Evolutionary conservation across 345 rosid species (phyloP), one percentile per base, ranked within the genome.

Genomic region (Arabis hirsuta): DNA sequence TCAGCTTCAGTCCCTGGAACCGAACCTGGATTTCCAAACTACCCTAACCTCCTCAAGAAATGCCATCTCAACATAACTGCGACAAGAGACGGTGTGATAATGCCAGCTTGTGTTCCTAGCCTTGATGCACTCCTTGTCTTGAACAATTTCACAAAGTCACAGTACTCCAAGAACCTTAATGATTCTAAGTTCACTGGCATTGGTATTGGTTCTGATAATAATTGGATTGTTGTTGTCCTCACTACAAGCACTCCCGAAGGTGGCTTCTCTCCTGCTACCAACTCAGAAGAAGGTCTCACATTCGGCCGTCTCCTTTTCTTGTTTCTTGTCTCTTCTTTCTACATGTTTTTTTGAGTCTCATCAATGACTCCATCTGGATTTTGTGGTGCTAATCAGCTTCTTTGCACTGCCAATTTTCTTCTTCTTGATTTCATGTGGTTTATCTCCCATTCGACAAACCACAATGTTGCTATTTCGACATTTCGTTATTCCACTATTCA

Each of bases 61-160:
- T 91, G 96, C 73, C 82, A 81, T 45, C 76, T 94, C 82, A 89
- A 88, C 67, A 70, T 82, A 20, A 78, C 98, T 8, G 62, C 70
- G 74, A 89, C 85, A 31, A 82, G 83, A 82, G 96, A 84, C 44
- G 93, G 96, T 19, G 55, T n/a, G 12, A 51, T 85, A 5, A 69
- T 91, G 97, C 98, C 93, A 9, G 85, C 87, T 47, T 94, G 97
- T 73, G 90, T 91, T 76, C 97, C 97, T 27, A 72, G 83, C 77
- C 84, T 84, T 31, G 88, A 78, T 22, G 74, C 82, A 0, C 65
- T 46, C 56, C 86, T 86, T 62, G 93, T 91, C 45, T 84, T 91
- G 46, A 24, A 81, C 13, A 94, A 89, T 84, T 91, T 74, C 87
- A 94, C 96, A 1, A 31, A 60, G 80, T 79, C 91, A 43, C 91